A percentile compares a stretch with the other conserved stretches of the same genome.
Evolutionary conservation across 495 filamentous ascomycete species (phyloP).

Genomic region (Penicillium salamii): DNA sequence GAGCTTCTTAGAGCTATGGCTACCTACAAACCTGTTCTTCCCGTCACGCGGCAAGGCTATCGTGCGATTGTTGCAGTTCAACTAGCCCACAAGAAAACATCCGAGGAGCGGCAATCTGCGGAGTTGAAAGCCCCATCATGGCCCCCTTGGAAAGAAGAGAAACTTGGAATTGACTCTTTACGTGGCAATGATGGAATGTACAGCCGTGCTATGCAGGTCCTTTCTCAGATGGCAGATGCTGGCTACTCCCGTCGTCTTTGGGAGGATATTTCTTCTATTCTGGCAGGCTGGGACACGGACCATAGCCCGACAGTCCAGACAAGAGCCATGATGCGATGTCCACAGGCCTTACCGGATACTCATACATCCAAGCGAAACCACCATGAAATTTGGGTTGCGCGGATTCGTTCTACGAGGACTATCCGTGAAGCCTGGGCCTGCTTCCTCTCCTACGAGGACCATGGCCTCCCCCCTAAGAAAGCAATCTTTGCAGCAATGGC

Average conservation of each 20-base stretch:
- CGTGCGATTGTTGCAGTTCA: constrained; percentile 58
- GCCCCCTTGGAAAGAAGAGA: constrained; percentile 71
- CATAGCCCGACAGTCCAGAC: constrained; percentile 68
- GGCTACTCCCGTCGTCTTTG: constrained; percentile 55
- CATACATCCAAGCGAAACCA: constrained; percentile 14
- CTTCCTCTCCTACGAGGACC: constrained; percentile 55
- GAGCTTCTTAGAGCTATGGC: constrained; percentile 61
- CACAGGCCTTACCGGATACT: constrained; percentile 16
- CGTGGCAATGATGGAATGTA: constrained; percentile 53
- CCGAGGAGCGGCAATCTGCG: constrained; percentile 55
- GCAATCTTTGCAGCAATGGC: constrained; percentile 59
- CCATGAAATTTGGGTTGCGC: constrained; percentile 52
- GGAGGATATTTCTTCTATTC: constrained; percentile 56
- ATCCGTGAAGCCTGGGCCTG: constrained; percentile 70
- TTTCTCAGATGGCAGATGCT: constrained; percentile 60
- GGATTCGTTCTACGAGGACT: constrained; percentile 64
- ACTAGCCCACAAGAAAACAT: constrained; percentile 61
- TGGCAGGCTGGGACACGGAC: constrained; percentile 69
- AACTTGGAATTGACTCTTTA: constrained; percentile 53
- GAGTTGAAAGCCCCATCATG: constrained; percentile 59
- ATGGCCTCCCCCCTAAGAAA: constrained; percentile 24
- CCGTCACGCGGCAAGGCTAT: constrained; percentile 60
- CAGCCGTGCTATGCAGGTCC: constrained; percentile 56
- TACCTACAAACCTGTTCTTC: constrained; percentile 50
- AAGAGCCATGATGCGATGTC: constrained; percentile 34